Conservation (phyloP, 371 early-diverging fungal genomes). For the Mucor irregularis region DNA sequence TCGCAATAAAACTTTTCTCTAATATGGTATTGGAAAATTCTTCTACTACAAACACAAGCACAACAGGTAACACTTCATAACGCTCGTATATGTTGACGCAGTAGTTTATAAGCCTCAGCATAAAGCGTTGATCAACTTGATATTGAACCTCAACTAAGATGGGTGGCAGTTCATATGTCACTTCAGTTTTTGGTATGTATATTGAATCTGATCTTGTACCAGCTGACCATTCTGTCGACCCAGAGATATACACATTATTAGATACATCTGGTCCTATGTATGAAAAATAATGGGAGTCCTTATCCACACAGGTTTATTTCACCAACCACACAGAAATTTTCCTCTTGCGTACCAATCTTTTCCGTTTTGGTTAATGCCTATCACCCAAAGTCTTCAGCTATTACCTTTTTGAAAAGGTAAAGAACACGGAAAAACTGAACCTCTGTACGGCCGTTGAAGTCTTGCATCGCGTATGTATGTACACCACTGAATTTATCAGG, state of each 20-base stretch:
- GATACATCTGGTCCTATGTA: conserved; percentile 16
- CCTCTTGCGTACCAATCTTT: no score
- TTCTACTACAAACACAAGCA: conserved; percentile 18
- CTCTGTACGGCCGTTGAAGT: no score
- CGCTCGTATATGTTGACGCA: conserved; percentile 9
- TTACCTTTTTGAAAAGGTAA: no score
- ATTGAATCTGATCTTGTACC: conserved; percentile 16
- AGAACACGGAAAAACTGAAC: no score
- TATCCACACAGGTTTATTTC: no score
- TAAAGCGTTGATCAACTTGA: conserved; percentile 15
- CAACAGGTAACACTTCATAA: conserved; percentile 15
- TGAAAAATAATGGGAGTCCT: no score
- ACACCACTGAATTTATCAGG: no score
- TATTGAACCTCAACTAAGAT: conserved; percentile 20
- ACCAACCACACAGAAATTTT: no score
- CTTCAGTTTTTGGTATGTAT: conserved; percentile 18
- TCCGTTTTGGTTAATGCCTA: no score
- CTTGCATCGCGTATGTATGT: no score
- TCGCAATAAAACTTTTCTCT: conserved; percentile 9
- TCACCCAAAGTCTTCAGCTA: no score
- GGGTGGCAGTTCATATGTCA: conserved; percentile 5
- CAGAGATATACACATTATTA: conserved; percentile 7
- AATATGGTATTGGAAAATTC: conserved; percentile 15
- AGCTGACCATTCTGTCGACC: conserved; percentile 16
- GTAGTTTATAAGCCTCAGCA: conserved; percentile 17